phyloP scores from a whole-genome alignment of 164 flowering plant species.

The Malania oleifera region DNA sequence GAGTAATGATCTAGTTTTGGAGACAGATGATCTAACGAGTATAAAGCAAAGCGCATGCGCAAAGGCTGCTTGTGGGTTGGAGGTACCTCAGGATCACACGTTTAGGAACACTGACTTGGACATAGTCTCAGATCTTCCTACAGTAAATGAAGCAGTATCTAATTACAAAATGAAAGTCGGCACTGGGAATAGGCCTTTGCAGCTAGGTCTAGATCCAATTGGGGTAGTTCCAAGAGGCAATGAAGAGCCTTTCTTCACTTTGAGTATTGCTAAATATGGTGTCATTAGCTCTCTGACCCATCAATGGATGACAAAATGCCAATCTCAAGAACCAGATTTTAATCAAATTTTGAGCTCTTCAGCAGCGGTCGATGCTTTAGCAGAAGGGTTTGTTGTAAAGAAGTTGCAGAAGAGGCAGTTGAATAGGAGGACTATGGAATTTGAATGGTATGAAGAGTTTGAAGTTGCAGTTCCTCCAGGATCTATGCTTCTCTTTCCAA shows the following conservation, averaged over 20 bases:
- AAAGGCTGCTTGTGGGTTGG: too few relatives aligned
- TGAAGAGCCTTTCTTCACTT: conserved; percentile 27
- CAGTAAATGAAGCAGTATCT: too few relatives aligned
- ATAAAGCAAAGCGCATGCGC: neutral
- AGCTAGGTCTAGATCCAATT: neutral
- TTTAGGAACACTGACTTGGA: too few relatives aligned
- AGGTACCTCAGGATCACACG: too few relatives aligned
- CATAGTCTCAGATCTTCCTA: too few relatives aligned
- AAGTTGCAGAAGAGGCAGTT: conserved; percentile 29
- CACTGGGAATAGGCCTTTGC: neutral
- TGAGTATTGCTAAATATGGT: conserved; percentile 37
- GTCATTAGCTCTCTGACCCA: conserved; percentile 26
- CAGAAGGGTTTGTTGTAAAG: conserved; percentile 61
- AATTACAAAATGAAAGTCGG: too few relatives aligned
- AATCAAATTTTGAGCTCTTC: conserved; percentile 30
- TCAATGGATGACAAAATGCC: conserved; percentile 14
- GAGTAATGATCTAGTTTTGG: neutral
- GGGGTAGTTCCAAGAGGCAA: neutral
- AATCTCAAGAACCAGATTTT: conserved; percentile 19
- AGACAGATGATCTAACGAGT: neutral
- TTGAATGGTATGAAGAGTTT: conserved; percentile 52
- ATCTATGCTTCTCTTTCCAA: conserved; percentile 66
- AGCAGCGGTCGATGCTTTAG: conserved; percentile 26
- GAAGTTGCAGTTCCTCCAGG: conserved; percentile 58
- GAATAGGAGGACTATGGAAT: conserved; percentile 13